Evolutionary conservation across 768 basidiomycete genomes (phyloP).

Genomic region (Melanogaster broomeanus): DNA sequence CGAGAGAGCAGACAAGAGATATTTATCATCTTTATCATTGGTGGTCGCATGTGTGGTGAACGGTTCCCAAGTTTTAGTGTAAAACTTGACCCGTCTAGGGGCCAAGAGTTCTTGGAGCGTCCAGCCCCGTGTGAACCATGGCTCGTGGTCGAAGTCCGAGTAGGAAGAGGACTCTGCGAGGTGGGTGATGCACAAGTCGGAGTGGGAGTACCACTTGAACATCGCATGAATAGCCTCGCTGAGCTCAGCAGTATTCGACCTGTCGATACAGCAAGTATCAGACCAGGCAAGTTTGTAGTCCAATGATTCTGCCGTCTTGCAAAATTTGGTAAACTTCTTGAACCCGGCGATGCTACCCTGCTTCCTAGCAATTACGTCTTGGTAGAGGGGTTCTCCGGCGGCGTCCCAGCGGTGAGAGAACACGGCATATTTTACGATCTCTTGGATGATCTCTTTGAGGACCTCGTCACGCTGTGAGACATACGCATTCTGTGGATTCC

Average conservation of each 20-base stretch:
- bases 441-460: constrained; percentile 16
- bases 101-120: constrained; percentile 32
- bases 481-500: constrained; percentile 13
- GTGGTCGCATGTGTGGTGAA: constrained; percentile 1
- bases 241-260: constrained; percentile 25
- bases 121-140: constrained; percentile 30
- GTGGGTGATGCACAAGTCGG: constrained; percentile 30
- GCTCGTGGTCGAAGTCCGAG: constrained; percentile 17
- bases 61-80: constrained; percentile 19
- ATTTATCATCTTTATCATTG: constrained; percentile 18
- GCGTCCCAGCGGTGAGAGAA: constrained; percentile 29
- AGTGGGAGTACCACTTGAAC: constrained; percentile 33
- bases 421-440: constrained; percentile 20
- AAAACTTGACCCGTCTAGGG: constrained; percentile 28
- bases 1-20: constrained; percentile 11
- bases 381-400: constrained; percentile 22
- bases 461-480: constrained; percentile 11
- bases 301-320: constrained; percentile 17
- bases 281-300: constrained; percentile 28
- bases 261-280: constrained; percentile 34
- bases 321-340: constrained; percentile 20
- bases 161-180: constrained; percentile 15
- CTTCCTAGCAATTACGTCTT: constrained; percentile 11
- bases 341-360: constrained; percentile 4
- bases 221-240: constrained; percentile 33